Conservation (phyloP, 805 yeast species). For the Zygosaccharomyces pseudorouxii region DNA sequence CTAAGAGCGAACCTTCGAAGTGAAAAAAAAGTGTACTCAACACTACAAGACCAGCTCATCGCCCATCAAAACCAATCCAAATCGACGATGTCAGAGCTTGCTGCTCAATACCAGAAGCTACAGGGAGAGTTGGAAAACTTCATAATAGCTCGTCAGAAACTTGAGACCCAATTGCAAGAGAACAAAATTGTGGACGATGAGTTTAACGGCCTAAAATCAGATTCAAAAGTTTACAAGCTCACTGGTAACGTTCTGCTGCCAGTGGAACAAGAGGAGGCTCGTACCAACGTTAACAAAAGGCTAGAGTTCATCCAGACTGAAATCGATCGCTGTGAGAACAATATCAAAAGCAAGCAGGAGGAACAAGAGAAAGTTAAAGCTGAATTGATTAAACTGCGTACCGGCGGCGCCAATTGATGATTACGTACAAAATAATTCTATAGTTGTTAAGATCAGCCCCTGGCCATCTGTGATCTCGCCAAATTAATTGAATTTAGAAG, state of each 20-base stretch:
- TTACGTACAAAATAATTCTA: neutral
- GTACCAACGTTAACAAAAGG: conserved; percentile 78
- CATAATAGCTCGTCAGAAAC: conserved; percentile 69
- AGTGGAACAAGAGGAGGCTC: conserved; percentile 80
- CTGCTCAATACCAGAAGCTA: conserved; percentile 36
- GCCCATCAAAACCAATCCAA: neutral
- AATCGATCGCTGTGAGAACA: conserved; percentile 69
- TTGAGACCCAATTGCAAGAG: conserved; percentile 94
- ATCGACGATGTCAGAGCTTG: conserved; percentile 20
- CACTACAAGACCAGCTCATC: neutral
- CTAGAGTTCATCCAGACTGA: conserved; percentile 81
- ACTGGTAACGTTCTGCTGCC: conserved; percentile 92
- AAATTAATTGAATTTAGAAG: conserved; percentile 59
- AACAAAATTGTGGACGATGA: conserved; percentile 85
- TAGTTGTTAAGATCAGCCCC: conserved; percentile 30
- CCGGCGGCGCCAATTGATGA: neutral
- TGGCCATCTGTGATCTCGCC: conserved; percentile 60
- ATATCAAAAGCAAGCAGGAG: conserved; percentile 52
- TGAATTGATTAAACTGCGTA: conserved; percentile 44
- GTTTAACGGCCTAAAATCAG: conserved; percentile 59
- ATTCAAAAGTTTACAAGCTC: conserved; percentile 76
- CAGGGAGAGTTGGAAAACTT: conserved; percentile 49
- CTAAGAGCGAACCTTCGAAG: neutral
- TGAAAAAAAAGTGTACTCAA: neutral
- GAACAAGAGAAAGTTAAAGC: conserved; percentile 57